Evolutionary conservation across 23 red algal species (phyloP).

Genomic region (Pyropia haitanensis): DNA sequence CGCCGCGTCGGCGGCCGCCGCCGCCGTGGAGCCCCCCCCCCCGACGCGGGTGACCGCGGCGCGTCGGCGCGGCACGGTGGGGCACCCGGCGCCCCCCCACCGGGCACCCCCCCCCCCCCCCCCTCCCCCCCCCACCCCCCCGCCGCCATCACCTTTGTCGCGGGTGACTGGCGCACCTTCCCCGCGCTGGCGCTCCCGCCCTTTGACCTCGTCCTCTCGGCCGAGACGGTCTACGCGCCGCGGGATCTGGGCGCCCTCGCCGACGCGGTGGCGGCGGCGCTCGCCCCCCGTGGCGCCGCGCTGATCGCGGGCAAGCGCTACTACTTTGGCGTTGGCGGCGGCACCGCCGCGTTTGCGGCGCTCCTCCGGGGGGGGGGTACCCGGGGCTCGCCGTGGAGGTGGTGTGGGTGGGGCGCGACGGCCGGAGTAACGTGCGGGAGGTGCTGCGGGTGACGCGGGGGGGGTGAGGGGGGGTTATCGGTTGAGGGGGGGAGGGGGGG

Average conservation of each 20-base stretch:
- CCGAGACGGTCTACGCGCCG: slow-evolving; percentile 49
- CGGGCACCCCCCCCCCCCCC: too few relatives aligned
- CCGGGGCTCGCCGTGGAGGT: slow-evolving; percentile 6
- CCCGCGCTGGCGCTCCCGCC: background rate
- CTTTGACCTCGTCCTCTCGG: slow-evolving; percentile 46
- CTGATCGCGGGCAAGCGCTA: slow-evolving; percentile 67
- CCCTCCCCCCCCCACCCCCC: too few relatives aligned
- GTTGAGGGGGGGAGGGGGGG: too few relatives aligned
- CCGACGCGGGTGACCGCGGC: too few relatives aligned
- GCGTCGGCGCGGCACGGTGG: too few relatives aligned
- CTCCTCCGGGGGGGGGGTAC: background rate
- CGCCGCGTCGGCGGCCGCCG: too few relatives aligned
- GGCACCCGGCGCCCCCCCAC: too few relatives aligned
- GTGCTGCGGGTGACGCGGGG: slow-evolving; percentile 15
- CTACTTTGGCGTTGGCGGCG: slow-evolving; percentile 90
- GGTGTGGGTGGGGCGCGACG: slow-evolving; percentile 47
- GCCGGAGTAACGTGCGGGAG: slow-evolving; percentile 69
- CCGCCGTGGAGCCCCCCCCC: too few relatives aligned
- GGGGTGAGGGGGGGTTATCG: too few relatives aligned
- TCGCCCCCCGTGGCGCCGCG: slow-evolving; percentile 30
- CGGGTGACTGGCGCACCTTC: slow-evolving; percentile 35
- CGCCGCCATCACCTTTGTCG: slow-evolving; percentile 5
- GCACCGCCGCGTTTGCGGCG: slow-evolving; percentile 25
- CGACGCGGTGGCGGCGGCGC: slow-evolving; percentile 6
- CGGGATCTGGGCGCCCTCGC: slow-evolving; percentile 20